Percentiles rank a stretch among this genome's conserved stretches.
phyloP scores from a whole-genome alignment of 1,284 basidiomycete species.

The Ceratobasidium sp. region DNA sequence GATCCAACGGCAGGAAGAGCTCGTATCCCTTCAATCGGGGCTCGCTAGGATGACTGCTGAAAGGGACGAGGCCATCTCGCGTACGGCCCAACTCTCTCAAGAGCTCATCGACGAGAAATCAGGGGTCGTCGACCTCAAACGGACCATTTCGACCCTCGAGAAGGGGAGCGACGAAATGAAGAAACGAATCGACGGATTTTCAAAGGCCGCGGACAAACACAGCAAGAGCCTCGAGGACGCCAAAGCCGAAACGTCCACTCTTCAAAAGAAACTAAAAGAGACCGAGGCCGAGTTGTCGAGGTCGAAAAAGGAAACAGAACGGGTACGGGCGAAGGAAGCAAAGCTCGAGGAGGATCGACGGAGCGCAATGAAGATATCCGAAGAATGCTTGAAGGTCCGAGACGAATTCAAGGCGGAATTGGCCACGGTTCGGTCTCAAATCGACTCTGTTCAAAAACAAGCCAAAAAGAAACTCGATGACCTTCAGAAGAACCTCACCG shows the following conservation, averaged over 20 bases:
- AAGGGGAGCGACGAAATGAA: background rate
- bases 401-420: background rate
- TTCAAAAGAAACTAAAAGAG: background rate
- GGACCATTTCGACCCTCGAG: background rate
- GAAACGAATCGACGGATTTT: background rate
- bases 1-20: background rate
- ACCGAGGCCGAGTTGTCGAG: background rate
- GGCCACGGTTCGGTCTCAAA: background rate
- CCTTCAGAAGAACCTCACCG: background rate
- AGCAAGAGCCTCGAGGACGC: background rate
- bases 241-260: background rate
- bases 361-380: background rate
- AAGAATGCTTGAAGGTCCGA: background rate
- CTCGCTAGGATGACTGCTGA: background rate
- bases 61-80: no score
- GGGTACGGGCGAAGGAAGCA: background rate
- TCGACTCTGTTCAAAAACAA: conserved; percentile 1
- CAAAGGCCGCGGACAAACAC: conserved; percentile 3
- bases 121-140: background rate
- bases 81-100: background rate
- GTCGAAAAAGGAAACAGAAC: background rate
- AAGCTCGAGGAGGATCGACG: conserved; percentile 11
- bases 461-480: background rate
- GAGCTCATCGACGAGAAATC: background rate
- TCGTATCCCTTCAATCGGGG: background rate